Conservation (phyloP, 2,329 filamentous ascomycete genomes). For the Cylindrodendrum hubeiense region DNA sequence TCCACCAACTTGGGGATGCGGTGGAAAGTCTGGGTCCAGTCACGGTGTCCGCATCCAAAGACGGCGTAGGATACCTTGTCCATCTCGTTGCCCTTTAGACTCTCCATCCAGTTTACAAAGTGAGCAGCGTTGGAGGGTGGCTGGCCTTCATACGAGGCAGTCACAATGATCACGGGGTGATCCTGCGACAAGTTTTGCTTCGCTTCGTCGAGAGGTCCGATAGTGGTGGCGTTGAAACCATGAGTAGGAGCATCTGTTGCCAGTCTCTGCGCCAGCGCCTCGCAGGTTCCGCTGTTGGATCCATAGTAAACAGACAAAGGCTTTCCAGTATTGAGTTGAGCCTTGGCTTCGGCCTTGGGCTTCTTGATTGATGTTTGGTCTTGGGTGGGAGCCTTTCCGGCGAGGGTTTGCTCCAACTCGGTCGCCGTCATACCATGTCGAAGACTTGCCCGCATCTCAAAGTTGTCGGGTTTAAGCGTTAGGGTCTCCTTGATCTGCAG, state of each 20-base stretch:
- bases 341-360: conserved; percentile 6
- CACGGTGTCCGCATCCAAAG: conserved; percentile 74
- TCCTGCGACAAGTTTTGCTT: conserved; percentile 70
- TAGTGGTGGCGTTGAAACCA: conserved; percentile 67
- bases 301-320: conserved; percentile 78
- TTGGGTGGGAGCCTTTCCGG: conserved; percentile 31
- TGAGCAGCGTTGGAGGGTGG: conserved; percentile 78
- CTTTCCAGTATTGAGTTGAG: conserved; percentile 43
- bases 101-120: conserved; percentile 76
- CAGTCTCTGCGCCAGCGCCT: conserved; percentile 74
- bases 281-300: conserved; percentile 81
- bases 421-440: conserved; percentile 61
- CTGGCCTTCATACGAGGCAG: conserved; percentile 80
- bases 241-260: conserved; percentile 69
- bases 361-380: conserved; percentile 20
- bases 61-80: conserved; percentile 73
- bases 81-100: conserved; percentile 58
- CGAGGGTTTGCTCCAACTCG: conserved; percentile 60
- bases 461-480: conserved; percentile 73
- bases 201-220: conserved; percentile 72
- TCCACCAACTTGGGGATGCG: conserved; percentile 75
- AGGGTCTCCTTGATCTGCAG: conserved; percentile 68
- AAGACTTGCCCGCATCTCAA: conserved; percentile 71
- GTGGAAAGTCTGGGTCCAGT: conserved; percentile 75
- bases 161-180: conserved; percentile 74